Evolutionary conservation across 148 eudicot species (phyloP), one percentile per base, ranked within the genome.

Genomic region (Rhododendron ferrugineum): DNA sequence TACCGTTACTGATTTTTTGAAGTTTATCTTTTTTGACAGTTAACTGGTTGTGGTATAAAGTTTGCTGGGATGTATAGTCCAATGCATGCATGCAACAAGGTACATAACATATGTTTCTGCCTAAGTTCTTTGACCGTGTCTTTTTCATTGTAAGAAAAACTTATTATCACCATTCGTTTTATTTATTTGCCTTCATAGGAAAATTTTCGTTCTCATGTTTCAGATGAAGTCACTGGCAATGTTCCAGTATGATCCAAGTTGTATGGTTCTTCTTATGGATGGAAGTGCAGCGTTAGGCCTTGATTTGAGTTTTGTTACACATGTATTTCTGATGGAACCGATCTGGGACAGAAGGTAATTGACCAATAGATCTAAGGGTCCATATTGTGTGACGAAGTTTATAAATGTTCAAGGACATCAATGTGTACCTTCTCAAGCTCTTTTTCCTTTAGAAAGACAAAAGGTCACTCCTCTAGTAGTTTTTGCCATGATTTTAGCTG

Each of bases 241-340:
- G 54, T 97, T 95, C 90, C 96, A 95, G 91, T 87, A 91, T 75
- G 96, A 95, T 91, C 87, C 91, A 75, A 86, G 86, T 77, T 95
- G 96, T 89, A 92, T 92, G 97, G 99, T 90, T 87, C 95, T 97
- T 90, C 84, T 97, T 86, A 97, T 97, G 99, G 99, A 97, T 90
- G 99, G 99, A 92, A 95, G 91, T 91, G 98, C 95, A 78, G 99
- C 99, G 47, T 87, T 97, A 83, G 99, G 99, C 88, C 95, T 97
- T 87, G 99, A 97, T 92, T 91, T 97, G 92, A 95, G 99, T 92
- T 97, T 95, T 87, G 99, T 97, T 36, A 88, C 94, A 64, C 90
- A 93, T 87, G 99, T 97, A 60, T 97, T 95, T 83, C 83, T 97
- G 42, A 97, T 97, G 99, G 99, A 97, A 88, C 99, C 99, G 82